Conservation (phyloP, 805 yeast genomes). For the Spathaspora gorwiae region DNA sequence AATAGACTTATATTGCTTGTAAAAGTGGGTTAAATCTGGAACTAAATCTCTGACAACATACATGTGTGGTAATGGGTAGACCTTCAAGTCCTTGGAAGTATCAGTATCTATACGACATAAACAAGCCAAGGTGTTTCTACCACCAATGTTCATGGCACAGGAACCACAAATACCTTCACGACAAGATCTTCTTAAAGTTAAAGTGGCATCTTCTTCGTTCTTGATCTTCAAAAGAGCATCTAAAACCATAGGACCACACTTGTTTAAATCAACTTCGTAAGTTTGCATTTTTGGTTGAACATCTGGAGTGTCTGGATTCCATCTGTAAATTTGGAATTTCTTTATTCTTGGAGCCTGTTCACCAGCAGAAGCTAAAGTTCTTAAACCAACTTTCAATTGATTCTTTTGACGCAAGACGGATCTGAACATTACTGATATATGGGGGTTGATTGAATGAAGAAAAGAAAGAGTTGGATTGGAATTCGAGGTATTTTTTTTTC, state of each 20-base stretch:
- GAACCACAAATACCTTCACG: constrained; percentile 99
- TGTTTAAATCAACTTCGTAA: constrained; percentile 79
- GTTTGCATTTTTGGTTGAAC: constrained; percentile 82
- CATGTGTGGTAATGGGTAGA: constrained; percentile 98
- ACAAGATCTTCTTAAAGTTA: constrained; percentile 96
- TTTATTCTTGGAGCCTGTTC: constrained; percentile 56
- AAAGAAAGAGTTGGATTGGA: too few relatives aligned
- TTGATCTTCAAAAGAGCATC: constrained; percentile 93
- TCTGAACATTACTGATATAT: constrained; percentile 1
- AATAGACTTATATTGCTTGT: constrained; percentile 96
- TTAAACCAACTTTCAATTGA: constrained; percentile 8
- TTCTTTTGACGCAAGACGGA: constrained; percentile 7
- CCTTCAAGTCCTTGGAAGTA: constrained; percentile 67
- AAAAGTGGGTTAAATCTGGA: constrained; percentile 95
- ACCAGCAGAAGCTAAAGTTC: constrained; percentile 50
- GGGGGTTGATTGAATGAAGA: too few relatives aligned
- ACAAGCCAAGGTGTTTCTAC: constrained; percentile 95
- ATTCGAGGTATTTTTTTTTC: too few relatives aligned
- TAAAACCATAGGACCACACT: constrained; percentile 96
- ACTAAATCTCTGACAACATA: constrained; percentile 94
- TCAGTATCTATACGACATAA: constrained; percentile 88
- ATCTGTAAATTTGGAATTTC: constrained; percentile 89
- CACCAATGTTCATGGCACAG: constrained; percentile 99
- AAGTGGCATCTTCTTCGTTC: constrained; percentile 92
- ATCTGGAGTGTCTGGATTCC: constrained; percentile 97